Base-by-base conservation (phyloP, 306 rosid genomes). In the Gleditsia sinensis region DNA sequence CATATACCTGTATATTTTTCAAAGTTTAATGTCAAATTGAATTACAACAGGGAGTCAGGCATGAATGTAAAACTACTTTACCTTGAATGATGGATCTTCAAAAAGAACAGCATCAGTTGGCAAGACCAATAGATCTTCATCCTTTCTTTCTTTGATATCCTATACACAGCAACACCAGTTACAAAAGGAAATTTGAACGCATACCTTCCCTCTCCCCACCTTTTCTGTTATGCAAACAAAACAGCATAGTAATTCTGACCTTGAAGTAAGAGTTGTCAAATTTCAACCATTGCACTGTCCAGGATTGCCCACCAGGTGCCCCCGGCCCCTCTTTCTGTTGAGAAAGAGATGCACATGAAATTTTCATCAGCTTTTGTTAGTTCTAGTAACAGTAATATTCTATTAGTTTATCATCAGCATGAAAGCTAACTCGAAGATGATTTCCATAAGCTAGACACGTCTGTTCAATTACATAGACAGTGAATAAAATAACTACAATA, bases 221-320 rank as follows among this genome's bases (percentile, higher is more conserved):
- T 34, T 2, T 36, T n/a, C n/a, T 78, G 68, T 23, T 43, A 12
- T 7, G 7, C 9, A 68, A 48, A 71, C n/a, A 25, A 40, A 46
- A 69, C 60, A 3, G 69, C 33, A 43, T 75, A 37, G 25, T 48
- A 32, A 70, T 27, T 67, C 77, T 25, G 68, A 94, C 99, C 99
- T 86, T 95, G 83, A 92, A 95, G 86, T 92, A 95, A 30, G 94
- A 90, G 81, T 95, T 95, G 76, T 95, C 96, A 79, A 95, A 95
- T 86, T 95, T 95, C 88, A 95, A 81, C 99, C 98, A 95, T 72
- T 90, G 85, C 62, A 10, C 91, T 0, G 99, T 95, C 99, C 98
- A 95, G 60, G 99, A 95, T 72, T 95, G 98, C 69, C 99, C 99
- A 66, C 99, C 99, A 23, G 99, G 96, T 58, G 96, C 97, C 78